Evolutionary conservation across 1,284 basidiomycete species (phyloP), one percentile per base, ranked within the genome.

Genomic region (Malassezia pachydermatis): DNA sequence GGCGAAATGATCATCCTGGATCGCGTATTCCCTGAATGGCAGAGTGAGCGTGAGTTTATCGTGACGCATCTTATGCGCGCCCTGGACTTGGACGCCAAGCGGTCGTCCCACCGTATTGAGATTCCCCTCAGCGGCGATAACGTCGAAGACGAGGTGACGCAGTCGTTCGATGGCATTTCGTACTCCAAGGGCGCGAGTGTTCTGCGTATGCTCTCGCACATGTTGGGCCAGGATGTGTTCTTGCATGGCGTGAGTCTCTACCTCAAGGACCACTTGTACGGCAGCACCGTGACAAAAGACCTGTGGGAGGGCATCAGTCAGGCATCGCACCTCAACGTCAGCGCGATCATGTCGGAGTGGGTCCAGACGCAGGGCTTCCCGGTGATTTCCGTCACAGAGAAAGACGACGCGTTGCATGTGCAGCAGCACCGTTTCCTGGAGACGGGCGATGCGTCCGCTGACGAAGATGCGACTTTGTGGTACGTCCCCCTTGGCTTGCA

Each of bases 21-120:
- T 80, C 60, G 59, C 28, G 59, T 58, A 56, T 70, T 57, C 73
- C 78, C 78, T 11, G 76, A 77, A 55, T 79, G 78, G 77, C 74
- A 77, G 53, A 75, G 77, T 27, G 73, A 76, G 43, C 72, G 74
- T 25, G 73, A 74, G 43, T 80, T 80, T 73, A 74, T 80, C 63
- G 76, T 74, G 51, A 62, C 67, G 23, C 78, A 79, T 59, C 69
- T 79, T 24, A 72, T 74, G 37, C 62, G 73, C 23, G 88, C 90
- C 11, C 78, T 94, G 27, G 75, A 77, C 29, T 79, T 95, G 47
- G 92, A 98, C 67, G 81, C 86, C 9, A 88, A 90, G 72, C 76
- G 85, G 13, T 92, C 88, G 13, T 90, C 87, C 25, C 92, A 98
- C 73, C 86, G 90, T 1, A 88, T 98, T 65, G 88, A 98, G 73